Percentiles rank a stretch among this genome's conserved stretches.
These are phyloP conservation scores for Paracamarosporium sp. DNA, from an alignment of 2,329 filamentous ascomycete species.

Conservation along the genomic window DNA sequence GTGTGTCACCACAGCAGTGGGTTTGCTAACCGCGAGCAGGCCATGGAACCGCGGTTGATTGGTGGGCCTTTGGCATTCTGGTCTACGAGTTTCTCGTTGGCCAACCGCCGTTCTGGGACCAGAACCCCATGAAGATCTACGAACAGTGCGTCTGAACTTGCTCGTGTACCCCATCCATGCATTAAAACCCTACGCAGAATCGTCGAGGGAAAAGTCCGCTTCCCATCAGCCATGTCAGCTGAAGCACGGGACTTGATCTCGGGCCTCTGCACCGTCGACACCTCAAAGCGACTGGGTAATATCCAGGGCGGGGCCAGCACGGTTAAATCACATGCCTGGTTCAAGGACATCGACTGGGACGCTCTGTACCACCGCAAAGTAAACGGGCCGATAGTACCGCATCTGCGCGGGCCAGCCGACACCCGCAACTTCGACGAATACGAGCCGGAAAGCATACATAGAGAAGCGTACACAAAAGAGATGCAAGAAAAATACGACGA, in stretches of 20 bases:
- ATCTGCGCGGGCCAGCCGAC: conserved; percentile 74
- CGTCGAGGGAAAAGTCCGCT: conserved; percentile 77
- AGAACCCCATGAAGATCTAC: conserved; percentile 87
- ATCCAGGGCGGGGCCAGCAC: conserved; percentile 74
- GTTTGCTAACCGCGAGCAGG: conserved; percentile 46
- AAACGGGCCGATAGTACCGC: conserved; percentile 77
- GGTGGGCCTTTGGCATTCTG: conserved; percentile 86
- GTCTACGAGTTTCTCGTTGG: conserved; percentile 86
- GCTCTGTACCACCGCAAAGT: conserved; percentile 69
- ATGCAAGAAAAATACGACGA: conserved; percentile 73
- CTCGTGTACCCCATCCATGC: neutral
- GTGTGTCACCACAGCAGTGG: conserved; percentile 6
- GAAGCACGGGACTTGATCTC: conserved; percentile 78
- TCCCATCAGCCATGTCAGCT: conserved; percentile 71
- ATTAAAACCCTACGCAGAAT: conserved; percentile 60
- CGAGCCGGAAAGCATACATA: conserved; percentile 73
- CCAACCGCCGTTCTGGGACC: conserved; percentile 86
- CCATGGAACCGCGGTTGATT: conserved; percentile 77
- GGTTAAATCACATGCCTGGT: conserved; percentile 80
- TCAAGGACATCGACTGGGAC: conserved; percentile 76
- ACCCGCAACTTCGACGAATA: conserved; percentile 84
- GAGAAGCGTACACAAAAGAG: conserved; percentile 72
- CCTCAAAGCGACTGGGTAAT: conserved; percentile 78
- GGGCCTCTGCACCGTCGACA: conserved; percentile 79
- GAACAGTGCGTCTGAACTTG: conserved; percentile 60